Percentiles rank a stretch among this genome's conserved stretches.
phyloP scores from a whole-genome alignment of 2,329 filamentous ascomycete genomes.

The Dissoconium aciculare region DNA sequence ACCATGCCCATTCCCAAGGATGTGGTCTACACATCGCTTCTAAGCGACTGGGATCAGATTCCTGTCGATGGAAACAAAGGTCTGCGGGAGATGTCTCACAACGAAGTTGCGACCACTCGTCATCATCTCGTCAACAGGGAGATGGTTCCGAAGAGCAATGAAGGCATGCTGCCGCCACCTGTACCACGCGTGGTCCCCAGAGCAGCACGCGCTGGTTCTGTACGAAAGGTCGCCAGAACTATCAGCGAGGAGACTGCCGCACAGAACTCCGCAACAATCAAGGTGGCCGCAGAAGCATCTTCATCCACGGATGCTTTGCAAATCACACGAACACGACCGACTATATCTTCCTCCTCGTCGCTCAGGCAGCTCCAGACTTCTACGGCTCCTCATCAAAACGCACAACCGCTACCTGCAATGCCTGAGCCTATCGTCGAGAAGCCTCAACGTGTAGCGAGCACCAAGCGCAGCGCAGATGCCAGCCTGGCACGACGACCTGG shows the following conservation, averaged over 20 bases:
- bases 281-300: constrained; percentile 13
- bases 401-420: constrained; percentile 11
- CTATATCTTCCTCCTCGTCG: constrained; percentile 1
- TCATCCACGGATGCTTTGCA: constrained; percentile 1
- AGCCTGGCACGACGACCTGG: constrained; percentile 24
- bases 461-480: constrained; percentile 22
- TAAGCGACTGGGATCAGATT: constrained; percentile 21
- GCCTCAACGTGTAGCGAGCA: constrained; percentile 12
- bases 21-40: constrained; percentile 31
- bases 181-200: constrained; percentile 15
- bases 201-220: constrained; percentile 15
- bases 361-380: constrained; percentile 15
- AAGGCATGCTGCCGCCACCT: constrained; percentile 21
- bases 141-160: constrained; percentile 17
- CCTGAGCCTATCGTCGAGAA: constrained; percentile 15
- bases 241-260: constrained; percentile 22
- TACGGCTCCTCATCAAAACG: constrained; percentile 14
- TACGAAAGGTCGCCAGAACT: constrained; percentile 18
- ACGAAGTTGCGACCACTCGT: constrained; percentile 22
- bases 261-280: constrained; percentile 15
- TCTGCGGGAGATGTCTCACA: constrained; percentile 33
- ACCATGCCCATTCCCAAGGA: constrained; percentile 35
- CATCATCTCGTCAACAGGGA: constrained; percentile 6
- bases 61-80: constrained; percentile 14
- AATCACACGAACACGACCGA: not conserved